A percentile compares a stretch with the other conserved stretches of the same genome.
These are phyloP conservation scores for Fomitopsis palustris DNA, from an alignment of 1,284 basidiomycete genomes.

Conservation along the genomic window DNA sequence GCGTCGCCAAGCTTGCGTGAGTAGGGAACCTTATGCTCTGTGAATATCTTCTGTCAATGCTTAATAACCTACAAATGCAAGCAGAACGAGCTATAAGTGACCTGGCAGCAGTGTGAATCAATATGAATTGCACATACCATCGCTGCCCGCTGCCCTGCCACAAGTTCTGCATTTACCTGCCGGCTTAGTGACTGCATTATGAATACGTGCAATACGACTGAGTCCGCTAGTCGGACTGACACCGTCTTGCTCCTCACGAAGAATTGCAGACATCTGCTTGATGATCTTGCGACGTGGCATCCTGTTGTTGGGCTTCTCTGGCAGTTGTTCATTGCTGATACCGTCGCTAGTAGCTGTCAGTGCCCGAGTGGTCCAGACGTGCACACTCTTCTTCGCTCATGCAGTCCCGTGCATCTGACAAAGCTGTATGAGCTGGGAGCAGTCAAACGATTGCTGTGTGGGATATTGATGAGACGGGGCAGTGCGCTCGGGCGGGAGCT, in stretches of 20 bases:
- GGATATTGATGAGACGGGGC: background rate
- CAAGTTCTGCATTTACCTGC: background rate
- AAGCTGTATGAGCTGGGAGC: background rate
- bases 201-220: background rate
- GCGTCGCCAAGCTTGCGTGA: background rate
- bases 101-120: too few species aligned
- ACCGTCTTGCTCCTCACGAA: background rate
- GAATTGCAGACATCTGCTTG: background rate
- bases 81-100: background rate
- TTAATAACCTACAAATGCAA: background rate
- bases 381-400: background rate
- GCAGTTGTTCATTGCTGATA: too few species aligned
- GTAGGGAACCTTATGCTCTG: background rate
- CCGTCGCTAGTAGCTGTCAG: background rate
- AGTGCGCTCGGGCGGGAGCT: background rate
- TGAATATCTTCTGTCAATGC: background rate
- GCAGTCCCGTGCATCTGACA: background rate
- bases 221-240: background rate
- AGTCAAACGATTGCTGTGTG: background rate
- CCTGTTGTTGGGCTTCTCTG: background rate
- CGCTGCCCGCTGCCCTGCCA: background rate
- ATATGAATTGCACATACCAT: background rate
- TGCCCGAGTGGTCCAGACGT: background rate
- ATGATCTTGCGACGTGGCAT: background rate
- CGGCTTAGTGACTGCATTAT: background rate